These are phyloP conservation scores for Diplodia sapinea DNA, from an alignment of 2,329 filamentous ascomycete species.

Conservation along the genomic window DNA sequence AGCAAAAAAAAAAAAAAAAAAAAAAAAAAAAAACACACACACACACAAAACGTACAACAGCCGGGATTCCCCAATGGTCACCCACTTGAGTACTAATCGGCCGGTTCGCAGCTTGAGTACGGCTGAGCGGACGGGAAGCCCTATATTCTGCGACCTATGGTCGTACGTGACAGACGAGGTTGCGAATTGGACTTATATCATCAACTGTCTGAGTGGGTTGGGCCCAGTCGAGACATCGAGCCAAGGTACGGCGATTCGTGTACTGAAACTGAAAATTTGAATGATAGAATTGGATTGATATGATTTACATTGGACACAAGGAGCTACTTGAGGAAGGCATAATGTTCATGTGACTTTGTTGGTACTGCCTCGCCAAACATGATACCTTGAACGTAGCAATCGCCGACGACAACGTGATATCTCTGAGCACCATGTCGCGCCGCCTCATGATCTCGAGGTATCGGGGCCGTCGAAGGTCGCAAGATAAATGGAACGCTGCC, in stretches of 20 bases:
- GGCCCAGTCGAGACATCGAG: no score
- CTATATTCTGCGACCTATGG: conserved; percentile 1
- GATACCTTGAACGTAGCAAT: conserved; percentile 17
- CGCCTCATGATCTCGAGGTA: no score
- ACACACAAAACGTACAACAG: conserved; percentile 1
- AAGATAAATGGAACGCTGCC: neutral
- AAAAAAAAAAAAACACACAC: neutral
- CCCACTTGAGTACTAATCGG: conserved; percentile 2
- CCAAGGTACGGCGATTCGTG: no score
- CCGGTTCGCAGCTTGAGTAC: conserved; percentile 2
- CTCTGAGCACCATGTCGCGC: neutral
- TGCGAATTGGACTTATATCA: no score
- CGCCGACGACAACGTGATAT: neutral
- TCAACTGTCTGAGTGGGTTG: no score
- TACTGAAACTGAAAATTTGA: no score
- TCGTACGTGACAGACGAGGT: neutral
- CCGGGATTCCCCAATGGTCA: conserved; percentile 1
- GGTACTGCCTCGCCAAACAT: neutral
- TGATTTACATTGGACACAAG: neutral
- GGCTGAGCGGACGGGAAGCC: conserved; percentile 1
- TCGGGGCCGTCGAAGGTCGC: neutral
- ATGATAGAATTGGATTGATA: neutral
- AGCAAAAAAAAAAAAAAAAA: neutral
- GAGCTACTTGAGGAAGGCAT: neutral
- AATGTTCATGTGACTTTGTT: neutral